Base-by-base conservation (phyloP, 495 filamentous ascomycete genomes). In the Neurospora tetraspora region DNA sequence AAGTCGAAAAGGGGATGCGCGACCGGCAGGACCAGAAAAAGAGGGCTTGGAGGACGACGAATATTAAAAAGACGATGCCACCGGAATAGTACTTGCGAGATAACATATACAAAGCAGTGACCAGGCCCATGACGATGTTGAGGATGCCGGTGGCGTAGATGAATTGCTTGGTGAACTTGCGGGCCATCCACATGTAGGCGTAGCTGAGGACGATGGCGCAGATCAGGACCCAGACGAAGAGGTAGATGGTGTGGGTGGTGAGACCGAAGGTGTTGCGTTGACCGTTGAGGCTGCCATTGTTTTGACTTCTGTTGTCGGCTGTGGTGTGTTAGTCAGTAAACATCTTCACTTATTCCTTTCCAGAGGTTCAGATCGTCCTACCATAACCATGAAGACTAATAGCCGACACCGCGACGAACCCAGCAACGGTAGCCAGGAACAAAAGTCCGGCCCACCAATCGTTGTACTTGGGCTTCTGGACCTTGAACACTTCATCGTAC, bases 131-230 rank as follows among this genome's bases (percentile, higher is more conserved):
- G 36, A 94, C 76, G 4, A 96, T 87, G 82, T 96, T 96, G 36
- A 96, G 90, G 68, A 97, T 93, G 20, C 91, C 95, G 1, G 94
- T 96, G 70, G 91, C 89, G 91, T 93, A 97, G 77, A 98, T 94
- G 74, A 95, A 93, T 75, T 93, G 88, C 78, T 97, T 97, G 5
- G 94, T 94, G 74, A 95, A 97, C 70, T 86, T 84, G 61, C 95
- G 89, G 43, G 93, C 93, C 12, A 91, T 81, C 77, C 89, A 86
- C 73, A 97, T 90, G 78, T 97, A 97, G 18, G 79, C 85, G 78
- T 88, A 92, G 38, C 92, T 93, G 34, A 96, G 84, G 2, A 91
- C 86, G 20, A 94, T 85, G 7, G 93, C 91, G 47, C 92, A 85
- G 34, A 81, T 84, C 1, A 97, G 86, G 5, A 92, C 87, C 79